Evolutionary conservation across 2,329 filamentous ascomycete genomes (phyloP), one percentile per base, ranked within the genome.

Genomic region (Fusarium decemcellulare): DNA sequence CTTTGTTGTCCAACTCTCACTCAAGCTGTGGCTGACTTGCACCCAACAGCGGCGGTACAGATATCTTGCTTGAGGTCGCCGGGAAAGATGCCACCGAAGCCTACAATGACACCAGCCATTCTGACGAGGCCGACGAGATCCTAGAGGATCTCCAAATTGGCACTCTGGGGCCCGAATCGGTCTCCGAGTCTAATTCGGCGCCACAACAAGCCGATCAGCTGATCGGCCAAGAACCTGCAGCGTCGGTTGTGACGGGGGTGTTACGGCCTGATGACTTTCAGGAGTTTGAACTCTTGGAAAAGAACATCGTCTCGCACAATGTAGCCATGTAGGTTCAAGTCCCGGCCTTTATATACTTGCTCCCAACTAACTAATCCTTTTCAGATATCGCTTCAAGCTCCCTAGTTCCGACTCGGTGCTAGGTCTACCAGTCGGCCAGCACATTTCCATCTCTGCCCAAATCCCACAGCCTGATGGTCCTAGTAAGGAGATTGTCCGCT

Each of bases 291-390:
- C 91, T 99, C 74, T 91, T 92, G 81, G 93, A 98, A 83, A 98
- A 97, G 88, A 98, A 91, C 12, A 88, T 96, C 71, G 91, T 98
- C 77, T 97, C 95, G 32, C 95, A 98, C 88, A 99, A 99, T 87
- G 95, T 97, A 61, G 94, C 95, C 81, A 97, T 98, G 92, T 94
- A 82, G 76, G 88, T 81, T 40, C 8, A 14, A 16, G n/a, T 34
- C 9, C 10, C 96, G 62, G 94, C 95, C 81, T 97, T 98, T 91
- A 93, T 82, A 76, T 87, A 81, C 29, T 36, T 15, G 11, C 3
- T 30, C 14, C 12, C 32, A 6, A 16, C 48, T 48, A 12, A 63
- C 12, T 1, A 3, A 18, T 43, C 23, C 12, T 29, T 47, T 16
- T 14, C 63, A 93, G 91, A 83, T 98, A 98, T 86, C 94, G 95